Evolutionary conservation across 179 eudicot genomes (phyloP).

Genomic region (Carnegiea gigantea): DNA sequence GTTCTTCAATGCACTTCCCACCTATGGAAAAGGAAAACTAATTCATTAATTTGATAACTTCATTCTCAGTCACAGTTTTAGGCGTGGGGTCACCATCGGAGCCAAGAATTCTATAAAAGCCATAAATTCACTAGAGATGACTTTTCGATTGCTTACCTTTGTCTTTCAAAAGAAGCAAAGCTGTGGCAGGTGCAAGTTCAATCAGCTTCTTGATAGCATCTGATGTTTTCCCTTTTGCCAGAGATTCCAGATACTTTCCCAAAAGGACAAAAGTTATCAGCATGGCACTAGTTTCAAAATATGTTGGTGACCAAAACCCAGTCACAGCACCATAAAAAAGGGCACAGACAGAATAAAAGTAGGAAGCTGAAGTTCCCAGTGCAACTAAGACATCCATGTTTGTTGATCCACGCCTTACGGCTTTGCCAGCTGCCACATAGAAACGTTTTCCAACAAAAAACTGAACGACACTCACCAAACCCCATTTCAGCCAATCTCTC

Average conservation of each 20-base stretch:
- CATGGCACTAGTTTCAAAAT: conserved; percentile 96
- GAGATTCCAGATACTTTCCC: conserved; percentile 80
- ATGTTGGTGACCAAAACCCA: conserved; percentile 92
- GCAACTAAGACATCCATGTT: conserved; percentile 98
- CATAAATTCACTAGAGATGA: conserved; percentile 6
- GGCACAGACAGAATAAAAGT: conserved; percentile 84
- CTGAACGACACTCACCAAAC: conserved; percentile 69
- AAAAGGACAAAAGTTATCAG: conserved; percentile 86
- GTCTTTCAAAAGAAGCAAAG: conserved; percentile 70
- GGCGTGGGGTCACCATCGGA: neutral
- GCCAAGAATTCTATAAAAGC: neutral
- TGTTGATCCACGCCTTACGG: conserved; percentile 85
- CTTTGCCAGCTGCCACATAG: conserved; percentile 90
- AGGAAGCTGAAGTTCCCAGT: conserved; percentile 87
- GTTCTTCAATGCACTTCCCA: conserved; percentile 65
- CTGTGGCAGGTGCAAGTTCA: conserved; percentile 91
- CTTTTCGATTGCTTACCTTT: conserved; percentile 45
- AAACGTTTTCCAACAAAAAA: conserved; percentile 93
- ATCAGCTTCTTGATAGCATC: conserved; percentile 91
- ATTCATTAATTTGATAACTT: conserved; percentile 14
- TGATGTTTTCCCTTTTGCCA: conserved; percentile 95
- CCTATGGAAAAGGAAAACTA: conserved; percentile 38
- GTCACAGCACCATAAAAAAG: conserved; percentile 84
- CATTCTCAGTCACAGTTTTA: conserved; percentile 3
- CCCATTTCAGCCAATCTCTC: conserved; percentile 98